phyloP scores from a whole-genome alignment of 345 rosid genomes.

The Lepidium africanum region DNA sequence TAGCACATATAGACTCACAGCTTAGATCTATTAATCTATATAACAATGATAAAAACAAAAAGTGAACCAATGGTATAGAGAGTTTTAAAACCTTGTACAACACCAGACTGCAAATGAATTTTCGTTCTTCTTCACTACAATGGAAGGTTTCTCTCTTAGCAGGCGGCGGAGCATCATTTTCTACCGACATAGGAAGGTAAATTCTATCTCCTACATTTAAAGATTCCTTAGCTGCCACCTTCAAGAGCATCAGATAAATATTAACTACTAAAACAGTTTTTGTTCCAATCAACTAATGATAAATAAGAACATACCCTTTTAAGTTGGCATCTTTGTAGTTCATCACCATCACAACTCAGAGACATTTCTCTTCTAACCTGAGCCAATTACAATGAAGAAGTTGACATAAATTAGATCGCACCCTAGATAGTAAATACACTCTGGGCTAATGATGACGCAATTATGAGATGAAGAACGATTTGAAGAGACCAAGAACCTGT shows the following conservation, averaged over 20 bases:
- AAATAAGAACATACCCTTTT: slow-evolving; percentile 45
- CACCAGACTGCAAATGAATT: slow-evolving; percentile 55
- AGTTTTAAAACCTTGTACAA: slow-evolving; percentile 61
- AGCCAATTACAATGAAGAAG: slow-evolving; percentile 3
- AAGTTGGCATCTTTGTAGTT: slow-evolving; percentile 30
- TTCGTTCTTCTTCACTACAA: slow-evolving; percentile 54
- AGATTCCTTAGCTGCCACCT: slow-evolving; percentile 78
- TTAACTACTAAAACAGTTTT: neutral
- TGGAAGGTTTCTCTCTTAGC: slow-evolving; percentile 33
- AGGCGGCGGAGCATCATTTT: slow-evolving; percentile 26
- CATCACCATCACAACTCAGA: slow-evolving; percentile 20
- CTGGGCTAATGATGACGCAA: neutral
- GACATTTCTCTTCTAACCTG: slow-evolving; percentile 65
- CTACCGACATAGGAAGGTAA: slow-evolving; percentile 57
- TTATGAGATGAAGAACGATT: neutral
- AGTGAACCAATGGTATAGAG: neutral
- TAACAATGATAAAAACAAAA: neutral
- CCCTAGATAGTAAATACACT: neutral
- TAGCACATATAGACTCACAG: slow-evolving; percentile 26
- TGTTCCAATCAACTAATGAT: neutral
- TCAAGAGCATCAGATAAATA: slow-evolving; percentile 23
- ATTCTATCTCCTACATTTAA: slow-evolving; percentile 69
- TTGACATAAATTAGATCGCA: neutral
- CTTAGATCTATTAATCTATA: neutral
- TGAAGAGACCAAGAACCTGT: slow-evolving; percentile 47